phyloP scores from a whole-genome alignment of 352 stramenopile genomes.

The Pythium insidiosum region DNA sequence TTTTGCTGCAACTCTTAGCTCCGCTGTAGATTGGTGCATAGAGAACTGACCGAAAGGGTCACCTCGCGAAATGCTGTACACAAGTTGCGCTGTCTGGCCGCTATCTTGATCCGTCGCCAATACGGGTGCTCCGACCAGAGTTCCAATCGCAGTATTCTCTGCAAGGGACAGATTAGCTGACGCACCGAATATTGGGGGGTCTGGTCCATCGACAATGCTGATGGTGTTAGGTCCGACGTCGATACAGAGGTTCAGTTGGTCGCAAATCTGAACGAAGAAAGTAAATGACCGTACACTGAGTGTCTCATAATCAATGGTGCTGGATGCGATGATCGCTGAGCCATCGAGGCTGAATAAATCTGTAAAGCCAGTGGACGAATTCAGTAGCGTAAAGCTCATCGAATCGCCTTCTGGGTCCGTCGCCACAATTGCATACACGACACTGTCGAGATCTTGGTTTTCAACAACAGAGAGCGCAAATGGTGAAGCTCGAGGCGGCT shows the following conservation, averaged over 20 bases:
- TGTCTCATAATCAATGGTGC: constrained; percentile 17
- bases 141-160: constrained; percentile 8
- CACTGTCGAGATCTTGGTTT: constrained; percentile 22
- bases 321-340: neutral
- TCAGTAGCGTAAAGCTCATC: constrained; percentile 11
- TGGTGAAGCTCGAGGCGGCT: constrained; percentile 15
- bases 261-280: constrained; percentile 23
- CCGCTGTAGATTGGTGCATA: constrained; percentile 24
- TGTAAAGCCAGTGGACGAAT: constrained; percentile 7
- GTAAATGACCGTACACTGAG: constrained; percentile 16
- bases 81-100: constrained; percentile 24
- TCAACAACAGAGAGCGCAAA: constrained; percentile 26
- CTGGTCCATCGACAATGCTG: constrained; percentile 28
- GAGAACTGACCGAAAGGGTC: constrained; percentile 34
- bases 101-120: constrained; percentile 39
- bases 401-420: constrained; percentile 33
- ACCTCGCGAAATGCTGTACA: constrained; percentile 37
- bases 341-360: constrained; percentile 6
- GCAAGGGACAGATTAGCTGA: constrained; percentile 5
- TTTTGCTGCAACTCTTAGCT: constrained; percentile 18
- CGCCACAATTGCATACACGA: constrained; percentile 14
- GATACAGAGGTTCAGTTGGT: constrained; percentile 27
- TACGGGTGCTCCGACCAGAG: constrained; percentile 15
- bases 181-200: constrained; percentile 25
- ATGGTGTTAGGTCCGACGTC: constrained; percentile 31